Evolutionary conservation across 257 asterid species (phyloP).

Genomic region (Nicotiana benthamiana): DNA sequence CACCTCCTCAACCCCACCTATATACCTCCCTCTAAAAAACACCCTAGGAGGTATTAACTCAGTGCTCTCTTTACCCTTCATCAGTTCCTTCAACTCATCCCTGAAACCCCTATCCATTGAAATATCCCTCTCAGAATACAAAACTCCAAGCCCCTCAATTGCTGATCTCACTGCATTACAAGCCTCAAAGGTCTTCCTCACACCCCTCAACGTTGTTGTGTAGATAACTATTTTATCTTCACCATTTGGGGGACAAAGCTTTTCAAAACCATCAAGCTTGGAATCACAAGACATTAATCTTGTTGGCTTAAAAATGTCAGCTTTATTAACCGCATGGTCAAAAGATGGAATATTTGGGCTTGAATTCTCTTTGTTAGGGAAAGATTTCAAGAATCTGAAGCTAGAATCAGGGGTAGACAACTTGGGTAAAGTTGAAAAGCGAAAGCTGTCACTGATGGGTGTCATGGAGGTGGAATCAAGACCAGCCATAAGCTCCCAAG

Average conservation of each 20-base stretch:
- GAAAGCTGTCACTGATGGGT: constrained; percentile 36
- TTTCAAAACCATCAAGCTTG: constrained; percentile 34
- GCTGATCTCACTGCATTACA: constrained; percentile 80
- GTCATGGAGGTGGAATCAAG: constrained; percentile 42
- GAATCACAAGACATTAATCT: not conserved
- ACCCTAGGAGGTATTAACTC: constrained; percentile 65
- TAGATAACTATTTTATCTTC: constrained; percentile 61
- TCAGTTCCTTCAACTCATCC: constrained; percentile 53
- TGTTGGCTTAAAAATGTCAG: constrained; percentile 9
- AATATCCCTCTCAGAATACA: constrained; percentile 63
- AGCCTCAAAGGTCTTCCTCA: constrained; percentile 75
- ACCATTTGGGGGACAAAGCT: constrained; percentile 70
- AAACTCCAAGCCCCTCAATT: constrained; percentile 42
- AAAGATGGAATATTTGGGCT: constrained; percentile 17
- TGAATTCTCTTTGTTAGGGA: constrained; percentile 22
- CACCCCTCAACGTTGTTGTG: constrained; percentile 82
- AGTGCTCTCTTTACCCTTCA: constrained; percentile 37
- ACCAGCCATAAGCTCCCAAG: constrained; percentile 92
- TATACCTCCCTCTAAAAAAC: constrained; percentile 65
- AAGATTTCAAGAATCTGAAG: constrained; percentile 27
- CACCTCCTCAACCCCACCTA: constrained; percentile 80
- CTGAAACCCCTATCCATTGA: constrained; percentile 80
- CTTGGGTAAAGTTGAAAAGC: constrained; percentile 23
- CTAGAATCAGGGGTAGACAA: constrained; percentile 17
- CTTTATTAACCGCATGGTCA: constrained; percentile 12